Base-by-base conservation (phyloP, 1,139 yeast genomes). In the Candida tetrigidarum region DNA sequence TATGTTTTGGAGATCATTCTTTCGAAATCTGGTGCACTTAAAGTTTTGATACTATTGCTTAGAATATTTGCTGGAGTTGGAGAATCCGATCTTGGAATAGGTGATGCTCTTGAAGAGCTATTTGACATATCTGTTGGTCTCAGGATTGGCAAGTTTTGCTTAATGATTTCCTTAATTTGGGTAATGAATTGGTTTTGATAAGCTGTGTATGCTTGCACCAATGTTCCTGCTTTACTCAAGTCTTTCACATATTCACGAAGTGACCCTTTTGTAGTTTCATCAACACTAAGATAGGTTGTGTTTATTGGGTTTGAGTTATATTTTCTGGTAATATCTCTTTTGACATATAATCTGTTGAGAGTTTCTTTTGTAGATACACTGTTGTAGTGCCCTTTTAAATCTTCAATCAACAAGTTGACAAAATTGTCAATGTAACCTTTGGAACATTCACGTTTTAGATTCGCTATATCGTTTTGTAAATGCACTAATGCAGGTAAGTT, bases 21-120 rank as follows among this genome's bases (percentile, higher is more conserved):
- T 55, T 86, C 91, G 56, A 91, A 91, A 49, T 88, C 97, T 15
- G 67, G 65, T 0, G 92, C 84, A 0, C 90, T 74, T 73, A 90
- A 76, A 4, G 80, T 77, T 51, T 83, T 81, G 41, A 89, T 73
- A 47, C 77, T 66, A 1, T 76, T 62, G 1, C 92, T 84, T 43
- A 65, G 54, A 2, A 62, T 53, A 29, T 50, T 50, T 11, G 57
- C 44, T 12, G 49, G 37, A 5, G 22, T 34, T 22, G 41, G 37
- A 18, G 48, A 18, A 34, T 39, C 41, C 5, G 50, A 59, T 7
- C 67, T 67, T 1, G 71, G 66, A 1, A 52, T 62, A 4, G 73
- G 63, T 0, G 71, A 59, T 0, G 69, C 50, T 36, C 73, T 56
- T 1, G 75, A 67, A 4, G 71, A 62, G 1, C 58, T 54, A 39